Percentiles rank a stretch among this genome's conserved stretches.
Evolutionary conservation across 2,329 filamentous ascomycete genomes (phyloP).

Genomic region (Lasiodiplodia hormozganensis): DNA sequence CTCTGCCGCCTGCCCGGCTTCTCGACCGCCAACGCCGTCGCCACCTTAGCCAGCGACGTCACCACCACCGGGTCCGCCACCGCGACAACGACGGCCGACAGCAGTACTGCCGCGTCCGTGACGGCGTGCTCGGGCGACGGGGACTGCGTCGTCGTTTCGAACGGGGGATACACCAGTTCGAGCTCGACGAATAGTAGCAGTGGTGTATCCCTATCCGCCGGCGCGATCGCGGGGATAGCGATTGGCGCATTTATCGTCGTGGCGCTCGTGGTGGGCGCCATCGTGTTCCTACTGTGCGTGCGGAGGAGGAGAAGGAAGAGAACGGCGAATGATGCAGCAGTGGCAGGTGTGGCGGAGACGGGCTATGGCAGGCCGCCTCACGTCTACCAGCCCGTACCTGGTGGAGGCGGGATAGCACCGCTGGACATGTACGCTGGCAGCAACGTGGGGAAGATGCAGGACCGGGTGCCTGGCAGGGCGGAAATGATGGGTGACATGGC

Average conservation of each 20-base stretch:
- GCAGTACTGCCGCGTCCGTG: not conserved
- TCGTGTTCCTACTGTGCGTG: not conserved
- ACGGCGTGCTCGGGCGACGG: not conserved
- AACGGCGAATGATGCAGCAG: not conserved
- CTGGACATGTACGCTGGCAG: not conserved
- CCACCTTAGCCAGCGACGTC: not conserved
- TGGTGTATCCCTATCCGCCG: not conserved
- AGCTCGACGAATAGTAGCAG: not conserved
- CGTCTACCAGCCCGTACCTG: not conserved
- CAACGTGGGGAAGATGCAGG: not conserved
- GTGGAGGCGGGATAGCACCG: not conserved
- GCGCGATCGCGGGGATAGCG: not conserved
- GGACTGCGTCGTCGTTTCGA: not conserved
- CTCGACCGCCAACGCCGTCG: not conserved
- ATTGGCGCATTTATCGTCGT: not conserved
- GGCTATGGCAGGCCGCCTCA: not conserved
- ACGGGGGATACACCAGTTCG: not conserved
- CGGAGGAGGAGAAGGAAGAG: not conserved
- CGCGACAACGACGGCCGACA: not conserved
- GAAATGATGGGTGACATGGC: not conserved
- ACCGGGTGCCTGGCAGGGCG: not conserved
- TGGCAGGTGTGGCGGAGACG: not conserved
- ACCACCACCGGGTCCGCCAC: not conserved
- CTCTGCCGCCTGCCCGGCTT: not conserved
- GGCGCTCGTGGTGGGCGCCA: not conserved